These are phyloP conservation scores for Amanita jacksonii DNA, from an alignment of 768 basidiomycete genomes.

Conservation along the genomic window DNA sequence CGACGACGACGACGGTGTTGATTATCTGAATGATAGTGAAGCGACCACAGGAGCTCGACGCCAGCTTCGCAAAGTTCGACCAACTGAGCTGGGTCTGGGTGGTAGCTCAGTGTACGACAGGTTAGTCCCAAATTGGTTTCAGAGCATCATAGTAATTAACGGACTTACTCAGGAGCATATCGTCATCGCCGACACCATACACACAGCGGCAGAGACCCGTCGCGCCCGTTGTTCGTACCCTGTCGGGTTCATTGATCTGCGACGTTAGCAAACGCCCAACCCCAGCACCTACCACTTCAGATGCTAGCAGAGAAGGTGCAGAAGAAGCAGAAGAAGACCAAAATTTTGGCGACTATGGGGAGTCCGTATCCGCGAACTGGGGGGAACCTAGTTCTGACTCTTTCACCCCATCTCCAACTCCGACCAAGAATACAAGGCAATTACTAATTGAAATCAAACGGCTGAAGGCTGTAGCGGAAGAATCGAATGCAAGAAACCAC, in stretches of 20 bases:
- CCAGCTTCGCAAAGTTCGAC: slow-evolving; percentile 13
- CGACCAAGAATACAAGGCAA: not conserved
- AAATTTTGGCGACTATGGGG: not conserved
- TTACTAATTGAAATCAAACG: slow-evolving; percentile 5
- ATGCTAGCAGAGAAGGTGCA: slow-evolving; percentile 8
- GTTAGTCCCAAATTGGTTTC: slow-evolving; percentile 5
- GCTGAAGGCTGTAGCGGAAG: slow-evolving; percentile 8
- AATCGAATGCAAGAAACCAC: slow-evolving; percentile 1
- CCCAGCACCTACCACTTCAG: slow-evolving; percentile 34
- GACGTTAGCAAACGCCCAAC: slow-evolving; percentile 39
- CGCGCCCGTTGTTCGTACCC: slow-evolving; percentile 22
- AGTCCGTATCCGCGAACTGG: not conserved
- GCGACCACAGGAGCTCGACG: slow-evolving; percentile 20
- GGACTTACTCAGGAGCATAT: not conserved
- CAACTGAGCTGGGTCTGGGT: not conserved
- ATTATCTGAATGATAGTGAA: slow-evolving; percentile 17
- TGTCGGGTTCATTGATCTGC: slow-evolving; percentile 39
- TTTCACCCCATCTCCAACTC: not conserved
- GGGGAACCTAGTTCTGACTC: not conserved
- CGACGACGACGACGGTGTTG: slow-evolving; percentile 20
- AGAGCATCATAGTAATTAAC: not conserved
- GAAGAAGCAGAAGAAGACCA: not conserved
- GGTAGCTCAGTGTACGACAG: slow-evolving; percentile 9
- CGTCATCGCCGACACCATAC: not conserved
- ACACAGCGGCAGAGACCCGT: not conserved